These are phyloP conservation scores for Barnettozyma siamensis DNA, from an alignment of 805 yeast species.

Conservation along the genomic window DNA sequence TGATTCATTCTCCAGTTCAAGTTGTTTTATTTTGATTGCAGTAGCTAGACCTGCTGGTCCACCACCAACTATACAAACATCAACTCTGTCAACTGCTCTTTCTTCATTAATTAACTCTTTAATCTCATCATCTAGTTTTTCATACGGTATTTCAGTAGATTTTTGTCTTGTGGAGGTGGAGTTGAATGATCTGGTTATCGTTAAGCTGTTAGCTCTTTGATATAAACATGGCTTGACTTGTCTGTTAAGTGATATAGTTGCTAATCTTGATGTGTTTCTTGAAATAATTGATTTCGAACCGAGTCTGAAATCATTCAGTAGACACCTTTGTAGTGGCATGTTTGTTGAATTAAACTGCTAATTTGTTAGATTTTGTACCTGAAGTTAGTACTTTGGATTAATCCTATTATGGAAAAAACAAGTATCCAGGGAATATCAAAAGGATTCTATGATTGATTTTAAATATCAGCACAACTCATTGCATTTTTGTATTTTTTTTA, in stretches of 20 bases:
- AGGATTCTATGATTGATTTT: neutral
- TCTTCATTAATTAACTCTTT: slow-evolving; percentile 48
- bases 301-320: slow-evolving; percentile 9
- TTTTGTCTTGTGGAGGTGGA: neutral
- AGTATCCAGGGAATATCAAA: neutral
- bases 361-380: too few relatives aligned
- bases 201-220: neutral
- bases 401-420: neutral
- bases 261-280: neutral
- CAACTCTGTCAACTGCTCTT: slow-evolving; percentile 81
- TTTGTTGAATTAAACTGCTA: neutral
- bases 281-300: slow-evolving; percentile 3
- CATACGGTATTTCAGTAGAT: slow-evolving; percentile 25
- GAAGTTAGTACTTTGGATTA: too few relatives aligned
- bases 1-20: slow-evolving; percentile 58
- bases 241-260: neutral
- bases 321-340: slow-evolving; percentile 7
- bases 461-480: neutral
- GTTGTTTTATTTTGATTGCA: slow-evolving; percentile 82
- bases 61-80: slow-evolving; percentile 94
- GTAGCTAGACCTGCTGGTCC: slow-evolving; percentile 98
- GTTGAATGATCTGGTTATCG: neutral
- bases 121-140: slow-evolving; percentile 35
- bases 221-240: neutral
- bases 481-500: neutral